These are phyloP conservation scores for Triadica sebifera DNA, from an alignment of 345 rosid species.

Conservation along the genomic window DNA sequence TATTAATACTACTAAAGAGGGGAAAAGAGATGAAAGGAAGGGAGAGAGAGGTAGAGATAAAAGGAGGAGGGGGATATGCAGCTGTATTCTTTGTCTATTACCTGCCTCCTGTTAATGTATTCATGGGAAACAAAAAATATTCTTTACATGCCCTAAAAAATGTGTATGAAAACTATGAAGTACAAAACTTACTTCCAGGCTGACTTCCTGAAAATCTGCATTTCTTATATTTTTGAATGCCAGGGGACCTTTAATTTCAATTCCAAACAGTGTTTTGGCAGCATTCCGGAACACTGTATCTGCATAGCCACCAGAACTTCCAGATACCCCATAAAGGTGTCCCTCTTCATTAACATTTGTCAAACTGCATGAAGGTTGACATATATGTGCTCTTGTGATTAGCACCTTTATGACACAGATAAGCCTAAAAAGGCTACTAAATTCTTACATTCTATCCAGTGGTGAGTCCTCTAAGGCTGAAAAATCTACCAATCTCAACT, in stretches of 20 bases:
- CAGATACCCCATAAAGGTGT: constrained; percentile 77
- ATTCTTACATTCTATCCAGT: constrained; percentile 64
- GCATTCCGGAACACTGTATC: constrained; percentile 73
- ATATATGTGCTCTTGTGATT: not conserved
- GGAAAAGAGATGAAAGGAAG: not conserved
- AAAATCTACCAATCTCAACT: constrained; percentile 74
- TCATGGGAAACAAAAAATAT: not conserved
- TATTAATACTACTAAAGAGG: not conserved
- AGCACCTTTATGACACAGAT: not conserved
- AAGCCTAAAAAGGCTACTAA: not conserved
- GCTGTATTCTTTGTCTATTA: not conserved
- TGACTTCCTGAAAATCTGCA: constrained; percentile 76
- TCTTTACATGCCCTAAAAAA: not conserved
- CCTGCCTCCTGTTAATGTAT: not conserved
- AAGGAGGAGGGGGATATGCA: too few species aligned
- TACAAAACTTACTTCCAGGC: constrained; percentile 59
- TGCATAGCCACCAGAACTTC: constrained; percentile 94
- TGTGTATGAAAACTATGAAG: not conserved
- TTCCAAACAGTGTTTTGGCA: constrained; percentile 63
- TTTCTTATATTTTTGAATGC: constrained; percentile 71
- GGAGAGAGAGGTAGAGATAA: too few species aligned
- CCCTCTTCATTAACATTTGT: constrained; percentile 76
- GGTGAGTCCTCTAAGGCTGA: constrained; percentile 64
- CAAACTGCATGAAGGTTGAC: constrained; percentile 41
- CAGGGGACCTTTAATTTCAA: constrained; percentile 54